Percentiles rank a stretch among this genome's conserved stretches.
These are phyloP conservation scores for Aeschynomene evenia DNA, from an alignment of 306 rosid genomes.

Conservation along the genomic window DNA sequence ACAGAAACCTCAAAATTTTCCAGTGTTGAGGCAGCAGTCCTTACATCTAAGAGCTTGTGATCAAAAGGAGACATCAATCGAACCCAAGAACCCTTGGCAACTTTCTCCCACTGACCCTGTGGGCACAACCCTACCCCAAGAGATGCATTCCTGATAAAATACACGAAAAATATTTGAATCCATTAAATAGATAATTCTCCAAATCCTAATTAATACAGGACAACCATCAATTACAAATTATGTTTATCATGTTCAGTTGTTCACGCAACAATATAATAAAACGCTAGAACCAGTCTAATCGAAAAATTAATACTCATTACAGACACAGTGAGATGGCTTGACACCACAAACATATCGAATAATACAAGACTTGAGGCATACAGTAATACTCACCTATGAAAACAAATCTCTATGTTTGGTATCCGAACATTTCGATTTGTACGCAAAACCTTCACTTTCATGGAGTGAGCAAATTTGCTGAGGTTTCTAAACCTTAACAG, in stretches of 20 bases:
- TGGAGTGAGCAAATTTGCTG: conserved; percentile 55
- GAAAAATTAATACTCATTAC: conserved; percentile 2
- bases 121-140: conserved; percentile 78
- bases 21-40: conserved; percentile 60
- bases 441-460: conserved; percentile 62
- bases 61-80: conserved; percentile 85
- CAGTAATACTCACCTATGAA: conserved; percentile 69
- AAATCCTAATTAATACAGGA: background rate
- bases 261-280: conserved; percentile 3
- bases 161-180: background rate
- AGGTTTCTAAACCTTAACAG: conserved; percentile 63
- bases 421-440: conserved; percentile 36
- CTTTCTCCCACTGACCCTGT: conserved; percentile 85
- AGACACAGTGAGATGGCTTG: background rate
- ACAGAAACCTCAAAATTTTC: conserved; percentile 67
- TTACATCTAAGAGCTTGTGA: conserved; percentile 63
- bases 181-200: background rate
- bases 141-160: conserved; percentile 67
- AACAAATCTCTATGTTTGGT: conserved; percentile 66
- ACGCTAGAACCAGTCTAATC: background rate
- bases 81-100: conserved; percentile 66
- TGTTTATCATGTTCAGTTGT: conserved; percentile 12
- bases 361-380: background rate
- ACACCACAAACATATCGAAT: background rate
- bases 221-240: background rate